Conservation (phyloP, 768 basidiomycete genomes). For the Suillus variegatus region DNA sequence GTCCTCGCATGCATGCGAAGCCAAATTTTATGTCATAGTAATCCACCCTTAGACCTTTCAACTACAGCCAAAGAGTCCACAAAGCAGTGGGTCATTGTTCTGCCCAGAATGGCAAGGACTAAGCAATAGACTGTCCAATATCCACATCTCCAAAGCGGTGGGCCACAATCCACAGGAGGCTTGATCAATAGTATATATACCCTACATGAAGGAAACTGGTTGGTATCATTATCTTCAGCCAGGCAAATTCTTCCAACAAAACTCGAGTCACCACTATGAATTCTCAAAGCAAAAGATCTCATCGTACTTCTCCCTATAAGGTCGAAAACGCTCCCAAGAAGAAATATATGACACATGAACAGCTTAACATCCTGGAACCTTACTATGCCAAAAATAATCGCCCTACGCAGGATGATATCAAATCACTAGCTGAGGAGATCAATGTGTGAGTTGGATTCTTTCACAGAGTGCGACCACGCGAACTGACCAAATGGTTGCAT, state of each 20-base stretch:
- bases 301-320: neutral
- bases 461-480: too few species aligned
- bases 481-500: neutral
- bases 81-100: neutral
- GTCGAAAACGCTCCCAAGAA: neutral
- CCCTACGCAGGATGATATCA: neutral
- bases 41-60: neutral
- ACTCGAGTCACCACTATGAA: neutral
- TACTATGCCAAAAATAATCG: neutral
- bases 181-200: neutral
- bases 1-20: neutral
- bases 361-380: neutral
- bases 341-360: slow-evolving; percentile 1
- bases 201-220: neutral
- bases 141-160: neutral
- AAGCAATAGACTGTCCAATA: neutral
- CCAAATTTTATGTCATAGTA: neutral
- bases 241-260: neutral
- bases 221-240: neutral
- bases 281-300: neutral
- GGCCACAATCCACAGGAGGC: neutral
- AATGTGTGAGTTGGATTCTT: neutral
- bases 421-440: neutral
- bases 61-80: neutral
- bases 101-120: neutral